Conservation (phyloP, 164 flowering plant species). For the Euptelea pleiosperma region DNA sequence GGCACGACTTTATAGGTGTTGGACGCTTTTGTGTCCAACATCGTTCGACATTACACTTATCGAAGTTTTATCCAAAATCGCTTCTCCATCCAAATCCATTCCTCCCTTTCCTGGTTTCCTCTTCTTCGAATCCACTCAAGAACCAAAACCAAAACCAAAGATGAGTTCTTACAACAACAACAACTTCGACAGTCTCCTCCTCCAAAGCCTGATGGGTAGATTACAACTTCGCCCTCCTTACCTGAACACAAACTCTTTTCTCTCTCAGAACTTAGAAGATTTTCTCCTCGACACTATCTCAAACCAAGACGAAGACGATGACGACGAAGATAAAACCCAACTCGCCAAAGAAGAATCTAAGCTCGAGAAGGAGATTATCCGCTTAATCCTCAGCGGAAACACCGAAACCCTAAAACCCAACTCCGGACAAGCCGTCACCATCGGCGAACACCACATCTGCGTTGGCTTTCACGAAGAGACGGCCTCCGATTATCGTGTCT, state of each 20-base stretch:
- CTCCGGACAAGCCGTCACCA: slow-evolving; percentile 82
- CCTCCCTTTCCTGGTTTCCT: not conserved
- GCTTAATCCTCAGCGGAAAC: slow-evolving; percentile 49
- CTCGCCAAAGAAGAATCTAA: slow-evolving; percentile 73
- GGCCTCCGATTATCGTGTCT: slow-evolving; percentile 77
- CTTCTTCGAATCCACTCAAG: not conserved
- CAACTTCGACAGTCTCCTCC: slow-evolving; percentile 28
- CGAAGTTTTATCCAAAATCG: no score
- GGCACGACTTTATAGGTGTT: no score
- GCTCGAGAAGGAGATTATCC: slow-evolving; percentile 71
- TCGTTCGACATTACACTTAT: no score
- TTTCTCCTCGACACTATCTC: slow-evolving; percentile 16
- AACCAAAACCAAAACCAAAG: not conserved
- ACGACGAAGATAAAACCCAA: slow-evolving; percentile 18
- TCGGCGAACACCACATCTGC: slow-evolving; percentile 83
- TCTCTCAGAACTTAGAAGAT: slow-evolving; percentile 59
- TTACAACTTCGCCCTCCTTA: slow-evolving; percentile 59
- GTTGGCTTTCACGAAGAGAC: slow-evolving; percentile 69
- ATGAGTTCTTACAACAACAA: slow-evolving; percentile 23
- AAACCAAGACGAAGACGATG: no score
- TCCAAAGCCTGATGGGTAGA: slow-evolving; percentile 67
- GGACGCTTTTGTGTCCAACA: no score
- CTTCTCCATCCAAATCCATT: no score
- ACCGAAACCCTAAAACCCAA: slow-evolving; percentile 72
- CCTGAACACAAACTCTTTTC: slow-evolving; percentile 39